Evolutionary conservation across 1,139 yeast species (phyloP), one percentile per base, ranked within the genome.

Genomic region (Saccharomyces hybrid): DNA sequence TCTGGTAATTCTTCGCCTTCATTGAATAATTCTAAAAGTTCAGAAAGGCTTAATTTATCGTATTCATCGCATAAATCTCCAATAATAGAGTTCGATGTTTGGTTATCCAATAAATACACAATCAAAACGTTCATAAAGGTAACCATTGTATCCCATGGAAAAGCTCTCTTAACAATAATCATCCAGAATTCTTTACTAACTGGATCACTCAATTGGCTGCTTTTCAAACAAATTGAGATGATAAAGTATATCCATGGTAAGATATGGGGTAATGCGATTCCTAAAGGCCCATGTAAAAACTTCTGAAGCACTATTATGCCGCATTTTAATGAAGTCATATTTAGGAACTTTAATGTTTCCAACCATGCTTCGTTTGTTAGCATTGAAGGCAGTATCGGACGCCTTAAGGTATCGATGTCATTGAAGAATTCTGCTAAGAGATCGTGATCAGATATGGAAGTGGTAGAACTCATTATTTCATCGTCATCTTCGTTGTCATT

Each of bases 221-320:
- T 67, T n/a, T 86, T 83, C 58, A 81, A 78, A 5, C 86, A 86
- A 28, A 84, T 74, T 2, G 90, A 76, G 9, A 83, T 73, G 27
- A 86, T 68, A 62, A 84, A 86, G 64, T 86, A 85, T 19, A 84
- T 71, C 87, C 89, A 85, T 3, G 87, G 85, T 42, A 85, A 75
- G 2, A 82, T 76, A 72, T 86, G 91, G 6, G 88, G 82, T 3
- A 86, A 76, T 1, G 88, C 82, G 6, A 89, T 80, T 60, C 83
- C 83, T 49, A 81, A 73, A 3, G 93, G 91, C 0, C 93, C 93
- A 54, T 78, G 75, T 46, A 85, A 70, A 64, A 85, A 86, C 58
- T 83, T 84, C 58, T 77, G 78, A 50, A 86, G 68, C 62, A 86
- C 86, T 55, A 85, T 76, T 72, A 84, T 78, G 23, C 87, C 78